Conservation (phyloP, 192 early-diverging fungal species). For the Coemansia sp. region DNA sequence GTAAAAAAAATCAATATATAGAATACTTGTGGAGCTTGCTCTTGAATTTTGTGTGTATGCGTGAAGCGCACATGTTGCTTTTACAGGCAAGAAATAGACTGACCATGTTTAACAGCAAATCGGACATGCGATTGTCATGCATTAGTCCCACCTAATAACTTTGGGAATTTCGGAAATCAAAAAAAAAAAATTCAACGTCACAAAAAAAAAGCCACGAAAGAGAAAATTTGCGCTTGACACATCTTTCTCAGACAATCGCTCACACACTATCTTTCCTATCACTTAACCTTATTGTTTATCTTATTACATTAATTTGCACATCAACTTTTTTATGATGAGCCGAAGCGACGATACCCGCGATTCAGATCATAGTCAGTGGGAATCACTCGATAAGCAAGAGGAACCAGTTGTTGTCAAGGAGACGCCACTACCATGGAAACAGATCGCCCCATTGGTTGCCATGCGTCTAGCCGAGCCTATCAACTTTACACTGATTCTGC, state of each 20-base stretch:
- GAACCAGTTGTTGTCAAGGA: conserved; percentile 19
- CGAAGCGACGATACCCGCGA: neutral
- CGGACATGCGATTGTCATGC: neutral
- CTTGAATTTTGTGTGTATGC: neutral
- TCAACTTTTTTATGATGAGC: neutral
- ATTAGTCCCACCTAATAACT: neutral
- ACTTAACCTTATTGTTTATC: neutral
- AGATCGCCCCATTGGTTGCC: conserved; percentile 32
- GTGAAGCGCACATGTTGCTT: neutral
- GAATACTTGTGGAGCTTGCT: neutral
- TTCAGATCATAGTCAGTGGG: neutral
- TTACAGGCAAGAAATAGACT: neutral
- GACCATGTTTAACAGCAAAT: neutral
- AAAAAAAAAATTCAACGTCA: conserved; percentile 12
- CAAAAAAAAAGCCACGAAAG: neutral
- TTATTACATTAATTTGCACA: neutral
- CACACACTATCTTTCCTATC: neutral
- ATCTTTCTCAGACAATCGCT: neutral
- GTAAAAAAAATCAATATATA: neutral
- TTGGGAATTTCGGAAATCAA: conserved; percentile 4
- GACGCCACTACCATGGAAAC: conserved; percentile 54
- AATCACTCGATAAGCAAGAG: neutral
- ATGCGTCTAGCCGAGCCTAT: conserved; percentile 70
- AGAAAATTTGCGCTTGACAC: neutral
- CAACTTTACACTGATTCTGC: conserved; percentile 77